Base-by-base conservation (phyloP, 148 eudicot species). In the Diospyros lotus region DNA sequence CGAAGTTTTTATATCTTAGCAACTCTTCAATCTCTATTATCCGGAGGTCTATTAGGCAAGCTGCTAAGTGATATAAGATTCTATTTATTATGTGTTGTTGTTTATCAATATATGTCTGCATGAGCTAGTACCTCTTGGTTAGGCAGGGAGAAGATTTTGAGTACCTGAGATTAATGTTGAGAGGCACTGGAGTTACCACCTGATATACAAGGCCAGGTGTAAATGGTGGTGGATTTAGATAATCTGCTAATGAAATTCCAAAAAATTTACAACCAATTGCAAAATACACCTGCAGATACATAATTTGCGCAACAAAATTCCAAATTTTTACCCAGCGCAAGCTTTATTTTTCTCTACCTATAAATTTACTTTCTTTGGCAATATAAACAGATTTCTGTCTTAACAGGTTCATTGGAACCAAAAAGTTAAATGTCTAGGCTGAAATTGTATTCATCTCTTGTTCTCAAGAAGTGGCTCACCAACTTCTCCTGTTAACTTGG, bases 391-490 rank as follows among this genome's bases (percentile, higher is more conserved):
- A 45, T 44, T 15, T 18, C 40, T 41, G 15, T 44, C 45, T 38
- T 39, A 41, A 14, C 39, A 66, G 39, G 54, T 43, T 45, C 55
- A 11, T 9, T 2, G 40, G 53, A 4, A 72, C 15, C 44, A 4
- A 8, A 8, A 48, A 48, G 70, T 69, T 48, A 4, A 8, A 48
- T 8, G 8, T 8, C 52, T 4, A 4, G 8, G 8, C 4, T 48
- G 6, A 48, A 48, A 48, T 8, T 48, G 52, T 40, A 55, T 12
- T 77, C 54, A 74, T 76, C 76, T 55, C 65, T 58, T 76, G 54
- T 73, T 71, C 39, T 52, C 69, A 40, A 71, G 85, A 69, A 79
- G 80, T 45, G 81, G 81, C 75, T 79, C 80, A 15, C 79, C 81
- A 54, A 63, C 72, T 73, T 58, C 69, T 10, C 76, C 80, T 55